Conservation (phyloP, 2,329 filamentous ascomycete species). For the Aspergillus sp. region DNA sequence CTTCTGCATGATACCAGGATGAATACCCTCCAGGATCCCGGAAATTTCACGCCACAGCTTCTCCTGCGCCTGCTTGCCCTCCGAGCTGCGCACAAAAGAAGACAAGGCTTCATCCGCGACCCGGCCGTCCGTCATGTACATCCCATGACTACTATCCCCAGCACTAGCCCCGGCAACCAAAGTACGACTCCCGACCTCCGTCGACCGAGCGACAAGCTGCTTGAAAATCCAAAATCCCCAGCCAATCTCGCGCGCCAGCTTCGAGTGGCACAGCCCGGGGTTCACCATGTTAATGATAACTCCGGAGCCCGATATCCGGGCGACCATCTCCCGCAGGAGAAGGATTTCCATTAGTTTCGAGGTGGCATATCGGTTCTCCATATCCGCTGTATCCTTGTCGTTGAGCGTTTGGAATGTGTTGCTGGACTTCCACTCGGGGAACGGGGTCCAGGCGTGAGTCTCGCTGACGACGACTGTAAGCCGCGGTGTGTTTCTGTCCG, state of each 20-base stretch:
- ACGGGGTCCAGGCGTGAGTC: slow-evolving; percentile 28
- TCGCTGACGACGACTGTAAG: slow-evolving; percentile 33
- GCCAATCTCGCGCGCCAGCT: background rate
- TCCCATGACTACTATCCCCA: background rate
- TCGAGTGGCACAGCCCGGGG: slow-evolving; percentile 41
- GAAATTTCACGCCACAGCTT: background rate
- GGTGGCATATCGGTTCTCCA: slow-evolving; percentile 34
- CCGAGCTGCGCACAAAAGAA: background rate
- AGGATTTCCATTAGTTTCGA: slow-evolving; percentile 43
- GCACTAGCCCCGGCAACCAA: background rate
- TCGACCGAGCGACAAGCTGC: background rate
- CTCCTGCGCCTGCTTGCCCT: background rate
- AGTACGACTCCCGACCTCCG: background rate
- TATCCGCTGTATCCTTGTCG: slow-evolving; percentile 15
- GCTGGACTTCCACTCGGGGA: slow-evolving; percentile 22
- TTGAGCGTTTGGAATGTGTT: slow-evolving; percentile 32
- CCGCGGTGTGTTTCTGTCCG: slow-evolving; percentile 12
- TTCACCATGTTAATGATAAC: slow-evolving; percentile 45
- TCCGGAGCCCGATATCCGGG: slow-evolving; percentile 14
- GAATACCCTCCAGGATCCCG: background rate
- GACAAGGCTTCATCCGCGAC: background rate
- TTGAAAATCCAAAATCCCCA: background rate
- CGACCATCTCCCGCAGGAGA: slow-evolving; percentile 24
- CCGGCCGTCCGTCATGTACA: background rate
- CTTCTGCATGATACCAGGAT: background rate